Evolutionary conservation across 2,329 filamentous ascomycete species (phyloP), one percentile per base, ranked within the genome.

Genomic region (Diaporthe ampelina): DNA sequence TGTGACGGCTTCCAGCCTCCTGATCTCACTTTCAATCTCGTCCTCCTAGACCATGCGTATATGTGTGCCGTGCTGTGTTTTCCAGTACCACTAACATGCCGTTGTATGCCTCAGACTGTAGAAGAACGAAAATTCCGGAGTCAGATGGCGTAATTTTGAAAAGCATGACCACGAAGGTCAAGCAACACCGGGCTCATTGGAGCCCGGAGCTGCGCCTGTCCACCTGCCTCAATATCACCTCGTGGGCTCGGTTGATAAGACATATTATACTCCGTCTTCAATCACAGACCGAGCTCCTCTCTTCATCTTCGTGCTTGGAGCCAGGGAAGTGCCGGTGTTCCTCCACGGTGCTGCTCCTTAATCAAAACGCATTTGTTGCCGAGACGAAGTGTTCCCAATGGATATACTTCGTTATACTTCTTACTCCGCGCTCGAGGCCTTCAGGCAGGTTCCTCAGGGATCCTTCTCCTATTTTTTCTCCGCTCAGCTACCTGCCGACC

Each of bases 401-500:
- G 45, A 9, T 7, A 15, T 10, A 10, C 45, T 48, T 48, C 45
- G 32, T 24, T 2, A 19, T 24, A 21, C 29, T 19, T 11, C 13
- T 7, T 1, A 24, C 24, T 37, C 10, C 4, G 5, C 10, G 7
- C 19, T 26, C 19, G 3, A 6, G n/a, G 17, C 29, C 8, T 11
- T 68, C 63, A 68, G n/a, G n/a, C 63, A 15, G 63, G 45, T 29
- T 68, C 63, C 0, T 68, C 63, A 15, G 52, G 63, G 17, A 40
- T 63, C 56, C 37, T 69, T 26, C 50, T 72, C 19, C 48, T 73
- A 21, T 48, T 52, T 56, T 52, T 73, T 7, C 63, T 40, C 17
- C 74, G 61, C 59, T 75, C 74, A 40, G 72, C 69, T 10, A 74
- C 61, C 29, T 75, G 67, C 59, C 74, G 54, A 35, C 74, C 72